These are phyloP conservation scores for Aspergillus novoparasiticus DNA, from an alignment of 2,329 filamentous ascomycete genomes.

Conservation along the genomic window DNA sequence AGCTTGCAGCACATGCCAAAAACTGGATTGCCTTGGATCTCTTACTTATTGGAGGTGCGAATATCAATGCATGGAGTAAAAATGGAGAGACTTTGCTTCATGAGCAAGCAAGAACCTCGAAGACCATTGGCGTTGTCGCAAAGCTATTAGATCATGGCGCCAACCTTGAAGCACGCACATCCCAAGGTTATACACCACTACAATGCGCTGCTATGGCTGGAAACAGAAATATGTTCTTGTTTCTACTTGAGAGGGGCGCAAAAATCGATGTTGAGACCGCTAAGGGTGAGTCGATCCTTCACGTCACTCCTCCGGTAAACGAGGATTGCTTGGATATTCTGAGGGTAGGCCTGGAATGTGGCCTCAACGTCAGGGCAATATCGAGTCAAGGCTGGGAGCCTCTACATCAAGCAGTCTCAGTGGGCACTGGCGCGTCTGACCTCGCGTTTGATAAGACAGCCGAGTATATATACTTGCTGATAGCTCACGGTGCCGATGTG, in stretches of 20 bases:
- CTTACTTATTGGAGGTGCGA: slow-evolving; percentile 30
- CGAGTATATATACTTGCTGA: slow-evolving; percentile 26
- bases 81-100: slow-evolving; percentile 34
- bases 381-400: slow-evolving; percentile 28
- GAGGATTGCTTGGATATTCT: slow-evolving; percentile 32
- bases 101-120: slow-evolving; percentile 23
- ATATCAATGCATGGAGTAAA: slow-evolving; percentile 34
- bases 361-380: slow-evolving; percentile 19
- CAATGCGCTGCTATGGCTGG: slow-evolving; percentile 31
- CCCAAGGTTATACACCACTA: slow-evolving; percentile 32
- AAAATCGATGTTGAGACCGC: slow-evolving; percentile 29
- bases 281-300: slow-evolving; percentile 30
- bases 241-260: slow-evolving; percentile 28
- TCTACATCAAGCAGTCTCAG: slow-evolving; percentile 27
- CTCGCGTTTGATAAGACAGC: slow-evolving; percentile 22
- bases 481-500: slow-evolving; percentile 27
- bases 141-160: slow-evolving; percentile 30
- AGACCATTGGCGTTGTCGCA: slow-evolving; percentile 18
- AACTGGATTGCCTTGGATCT: slow-evolving; percentile 37
- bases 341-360: slow-evolving; percentile 14
- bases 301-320: slow-evolving; percentile 29
- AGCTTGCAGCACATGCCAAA: slow-evolving; percentile 25
- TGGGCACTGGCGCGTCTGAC: slow-evolving; percentile 22
- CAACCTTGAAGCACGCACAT: slow-evolving; percentile 31
- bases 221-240: slow-evolving; percentile 31